Evolutionary conservation across 805 yeast species (phyloP).

Genomic region (Myxozyma geophila): DNA sequence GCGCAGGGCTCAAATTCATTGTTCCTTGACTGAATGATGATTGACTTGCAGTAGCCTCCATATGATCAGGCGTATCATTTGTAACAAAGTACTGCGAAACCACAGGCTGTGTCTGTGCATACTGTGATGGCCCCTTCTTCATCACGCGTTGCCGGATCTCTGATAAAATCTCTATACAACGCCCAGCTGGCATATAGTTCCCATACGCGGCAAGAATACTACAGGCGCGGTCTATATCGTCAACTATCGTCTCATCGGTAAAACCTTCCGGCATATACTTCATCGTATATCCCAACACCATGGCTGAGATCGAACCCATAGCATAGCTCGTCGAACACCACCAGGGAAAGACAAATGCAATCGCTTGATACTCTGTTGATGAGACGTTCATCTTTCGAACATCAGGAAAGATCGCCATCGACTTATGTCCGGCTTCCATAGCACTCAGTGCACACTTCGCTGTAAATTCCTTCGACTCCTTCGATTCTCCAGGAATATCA

Average conservation of each 20-base stretch:
- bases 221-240: slow-evolving; percentile 18
- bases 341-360: slow-evolving; percentile 22
- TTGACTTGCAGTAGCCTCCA: not conserved
- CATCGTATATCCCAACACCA: slow-evolving; percentile 23
- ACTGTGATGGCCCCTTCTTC: slow-evolving; percentile 7
- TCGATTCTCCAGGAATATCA: slow-evolving; percentile 26
- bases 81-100: not conserved
- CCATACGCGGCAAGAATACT: slow-evolving; percentile 5
- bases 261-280: slow-evolving; percentile 5
- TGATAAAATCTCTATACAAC: slow-evolving; percentile 8
- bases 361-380: not conserved
- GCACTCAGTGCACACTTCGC: slow-evolving; percentile 13
- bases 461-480: slow-evolving; percentile 15
- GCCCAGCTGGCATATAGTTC: slow-evolving; percentile 1
- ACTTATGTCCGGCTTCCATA: slow-evolving; percentile 26
- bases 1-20: not conserved
- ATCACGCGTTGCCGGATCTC: slow-evolving; percentile 11
- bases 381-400: not conserved
- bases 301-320: slow-evolving; percentile 27
- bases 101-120: not conserved
- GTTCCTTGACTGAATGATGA: not conserved
- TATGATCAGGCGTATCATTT: not conserved
- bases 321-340: slow-evolving; percentile 21
- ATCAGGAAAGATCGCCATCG: slow-evolving; percentile 18
- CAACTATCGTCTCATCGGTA: slow-evolving; percentile 5